Conservation (phyloP, 352 stramenopile species). For the Globisporangium emineosum region DNA sequence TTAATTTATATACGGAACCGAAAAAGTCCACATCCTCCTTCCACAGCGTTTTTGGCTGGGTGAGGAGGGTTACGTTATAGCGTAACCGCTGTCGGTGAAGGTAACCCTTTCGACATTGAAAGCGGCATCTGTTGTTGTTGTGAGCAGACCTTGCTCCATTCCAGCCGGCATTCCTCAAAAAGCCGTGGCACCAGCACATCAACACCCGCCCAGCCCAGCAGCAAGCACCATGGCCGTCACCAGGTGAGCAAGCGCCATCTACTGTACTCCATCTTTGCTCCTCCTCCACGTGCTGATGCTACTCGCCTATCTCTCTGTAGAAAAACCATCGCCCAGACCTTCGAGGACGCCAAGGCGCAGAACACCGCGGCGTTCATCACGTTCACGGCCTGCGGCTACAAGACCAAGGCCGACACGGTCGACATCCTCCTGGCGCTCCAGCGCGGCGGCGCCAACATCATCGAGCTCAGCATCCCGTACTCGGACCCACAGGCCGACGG, state of each 20-base stretch:
- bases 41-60: too few relatives aligned
- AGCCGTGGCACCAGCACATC: constrained; percentile 4
- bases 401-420: constrained; percentile 93
- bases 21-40: too few relatives aligned
- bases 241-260: not conserved
- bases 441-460: constrained; percentile 94
- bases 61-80: too few relatives aligned
- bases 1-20: too few relatives aligned
- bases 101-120: too few relatives aligned
- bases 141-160: not conserved
- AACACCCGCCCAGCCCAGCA: not conserved
- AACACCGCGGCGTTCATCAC: constrained; percentile 93
- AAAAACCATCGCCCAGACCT: constrained; percentile 63
- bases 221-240: not conserved
- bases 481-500: constrained; percentile 98
- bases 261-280: too few relatives aligned
- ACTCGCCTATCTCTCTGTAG: constrained; percentile 17
- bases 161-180: constrained; percentile 5
- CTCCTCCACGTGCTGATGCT: not conserved
- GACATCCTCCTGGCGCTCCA: constrained; percentile 95
- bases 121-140: too few relatives aligned
- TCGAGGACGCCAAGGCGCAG: constrained; percentile 64
- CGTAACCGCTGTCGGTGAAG: too few relatives aligned
- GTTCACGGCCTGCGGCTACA: constrained; percentile 96
- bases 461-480: constrained; percentile 97